Evolutionary conservation across 192 early-diverging fungal genomes (phyloP).

Genomic region (Backusella psychrophila): DNA sequence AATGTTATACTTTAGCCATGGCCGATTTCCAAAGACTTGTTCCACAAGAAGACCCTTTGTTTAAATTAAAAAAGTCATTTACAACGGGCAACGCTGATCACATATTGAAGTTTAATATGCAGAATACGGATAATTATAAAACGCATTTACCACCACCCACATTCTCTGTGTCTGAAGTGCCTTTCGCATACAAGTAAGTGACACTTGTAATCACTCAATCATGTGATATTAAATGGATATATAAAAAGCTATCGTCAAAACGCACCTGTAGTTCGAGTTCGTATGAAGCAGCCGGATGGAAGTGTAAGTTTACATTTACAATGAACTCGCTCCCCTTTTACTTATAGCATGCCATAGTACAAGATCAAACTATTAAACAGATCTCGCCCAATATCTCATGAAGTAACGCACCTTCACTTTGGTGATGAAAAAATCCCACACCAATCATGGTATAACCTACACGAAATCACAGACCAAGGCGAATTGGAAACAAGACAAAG

Average conservation of each 20-base stretch:
- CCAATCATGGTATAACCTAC: neutral
- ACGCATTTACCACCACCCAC: constrained; percentile 56
- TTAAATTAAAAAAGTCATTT: constrained; percentile 43
- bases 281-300: constrained; percentile 39
- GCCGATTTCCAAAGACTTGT: constrained; percentile 61
- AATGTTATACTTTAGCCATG: neutral
- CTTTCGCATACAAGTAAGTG: constrained; percentile 52
- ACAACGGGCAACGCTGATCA: constrained; percentile 42
- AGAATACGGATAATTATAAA: constrained; percentile 32
- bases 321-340: neutral
- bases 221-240: neutral
- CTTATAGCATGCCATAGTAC: neutral
- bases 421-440: constrained; percentile 30
- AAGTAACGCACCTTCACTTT: constrained; percentile 17
- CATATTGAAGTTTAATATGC: constrained; percentile 36
- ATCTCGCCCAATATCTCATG: constrained; percentile 4
- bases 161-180: constrained; percentile 52
- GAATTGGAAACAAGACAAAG: neutral
- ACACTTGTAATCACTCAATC: no score
- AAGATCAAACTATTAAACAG: constrained; percentile 32
- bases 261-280: constrained; percentile 46
- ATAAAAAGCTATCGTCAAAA: constrained; percentile 50
- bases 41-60: constrained; percentile 44
- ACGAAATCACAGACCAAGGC: neutral
- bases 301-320: constrained; percentile 19